phyloP scores from a whole-genome alignment of 2,329 filamentous ascomycete species.

The Paramyrothecium roridum region DNA sequence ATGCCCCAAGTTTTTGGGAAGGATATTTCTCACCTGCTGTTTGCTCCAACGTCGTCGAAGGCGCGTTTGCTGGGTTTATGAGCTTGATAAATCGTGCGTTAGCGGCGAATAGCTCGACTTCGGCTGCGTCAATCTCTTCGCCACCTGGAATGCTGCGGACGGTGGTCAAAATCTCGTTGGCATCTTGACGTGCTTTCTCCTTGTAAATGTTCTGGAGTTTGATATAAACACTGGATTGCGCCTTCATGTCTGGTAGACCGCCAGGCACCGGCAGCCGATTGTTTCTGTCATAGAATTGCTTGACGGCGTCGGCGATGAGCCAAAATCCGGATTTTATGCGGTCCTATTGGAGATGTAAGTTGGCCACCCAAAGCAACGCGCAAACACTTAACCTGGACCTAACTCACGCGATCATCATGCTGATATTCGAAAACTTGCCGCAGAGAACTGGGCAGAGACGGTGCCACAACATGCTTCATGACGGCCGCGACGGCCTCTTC shows the following conservation, averaged over 20 bases:
- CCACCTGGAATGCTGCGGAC: conserved; percentile 52
- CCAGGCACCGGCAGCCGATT: conserved; percentile 78
- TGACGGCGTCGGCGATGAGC: conserved; percentile 80
- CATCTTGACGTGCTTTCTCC: conserved; percentile 74
- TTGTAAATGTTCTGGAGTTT: conserved; percentile 92
- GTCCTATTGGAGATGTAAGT: conserved; percentile 17
- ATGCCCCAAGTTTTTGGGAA: too few relatives aligned
- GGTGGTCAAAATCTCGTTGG: conserved; percentile 66
- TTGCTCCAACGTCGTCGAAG: conserved; percentile 46
- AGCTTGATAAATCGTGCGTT: conserved; percentile 92
- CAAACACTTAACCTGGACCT: neutral
- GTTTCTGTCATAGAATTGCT: conserved; percentile 71
- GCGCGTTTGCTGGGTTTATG: conserved; percentile 54
- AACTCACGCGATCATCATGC: conserved; percentile 45
- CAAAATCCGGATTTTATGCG: conserved; percentile 69
- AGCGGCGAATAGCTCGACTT: conserved; percentile 92
- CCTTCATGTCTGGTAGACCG: conserved; percentile 95
- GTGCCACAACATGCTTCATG: conserved; percentile 75
- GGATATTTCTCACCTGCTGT: conserved; percentile 47
- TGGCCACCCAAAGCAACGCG: neutral
- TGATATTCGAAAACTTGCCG: conserved; percentile 75
- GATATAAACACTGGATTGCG: conserved; percentile 85
- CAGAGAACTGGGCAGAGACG: conserved; percentile 65
- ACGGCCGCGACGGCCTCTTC: conserved; percentile 88
- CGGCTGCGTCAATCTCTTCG: conserved; percentile 59